Conservation (phyloP, 1,284 basidiomycete genomes). For the Ceratobasidium sp. region DNA sequence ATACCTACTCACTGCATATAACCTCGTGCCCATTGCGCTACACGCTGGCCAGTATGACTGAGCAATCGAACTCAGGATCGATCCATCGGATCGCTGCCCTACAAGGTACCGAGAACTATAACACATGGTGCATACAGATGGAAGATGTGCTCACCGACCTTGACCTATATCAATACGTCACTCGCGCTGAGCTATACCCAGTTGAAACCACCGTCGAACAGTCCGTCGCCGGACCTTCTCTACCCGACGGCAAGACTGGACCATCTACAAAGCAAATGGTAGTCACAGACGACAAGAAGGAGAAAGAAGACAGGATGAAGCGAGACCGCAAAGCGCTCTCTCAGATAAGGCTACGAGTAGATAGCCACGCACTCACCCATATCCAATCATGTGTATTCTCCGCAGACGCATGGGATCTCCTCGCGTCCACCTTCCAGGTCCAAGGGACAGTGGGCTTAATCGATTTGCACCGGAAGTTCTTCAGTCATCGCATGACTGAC, state of each 20-base stretch:
- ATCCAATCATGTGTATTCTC: background rate
- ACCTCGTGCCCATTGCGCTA: too few relatives aligned
- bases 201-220: too few relatives aligned
- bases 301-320: background rate
- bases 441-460: slow-evolving; percentile 9
- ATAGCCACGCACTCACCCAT: slow-evolving; percentile 1
- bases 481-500: slow-evolving; percentile 2
- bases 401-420: slow-evolving; percentile 1
- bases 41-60: too few relatives aligned
- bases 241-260: too few relatives aligned
- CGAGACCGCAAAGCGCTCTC: background rate
- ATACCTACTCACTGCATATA: background rate
- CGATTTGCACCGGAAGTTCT: slow-evolving; percentile 6
- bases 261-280: too few relatives aligned
- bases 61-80: background rate
- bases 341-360: background rate
- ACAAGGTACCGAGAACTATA: slow-evolving; percentile 10
- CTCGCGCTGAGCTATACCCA: background rate
- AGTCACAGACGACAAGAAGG: background rate
- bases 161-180: background rate
- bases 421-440: slow-evolving; percentile 9
- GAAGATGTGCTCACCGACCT: slow-evolving; percentile 19
- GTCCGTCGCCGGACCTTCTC: too few relatives aligned
- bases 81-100: background rate
- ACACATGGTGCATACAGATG: slow-evolving; percentile 18